Conservation (phyloP, 2,329 filamentous ascomycete genomes). For the Endoconidiophora polonica region DNA sequence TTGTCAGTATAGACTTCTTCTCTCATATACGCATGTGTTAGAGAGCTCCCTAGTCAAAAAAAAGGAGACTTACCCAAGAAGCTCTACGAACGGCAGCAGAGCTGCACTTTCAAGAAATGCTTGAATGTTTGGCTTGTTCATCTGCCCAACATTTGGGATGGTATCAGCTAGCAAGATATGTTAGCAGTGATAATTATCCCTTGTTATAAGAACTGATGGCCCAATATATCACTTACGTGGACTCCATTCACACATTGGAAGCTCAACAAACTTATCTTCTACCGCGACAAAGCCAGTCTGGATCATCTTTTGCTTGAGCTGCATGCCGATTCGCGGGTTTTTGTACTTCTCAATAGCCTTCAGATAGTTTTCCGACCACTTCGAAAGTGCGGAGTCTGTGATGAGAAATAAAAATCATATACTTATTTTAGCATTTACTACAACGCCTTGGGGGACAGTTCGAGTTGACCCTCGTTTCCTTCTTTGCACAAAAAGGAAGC, state of each 20-base stretch:
- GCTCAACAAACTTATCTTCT: conserved; percentile 44
- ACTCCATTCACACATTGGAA: conserved; percentile 56
- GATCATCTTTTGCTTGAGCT: conserved; percentile 40
- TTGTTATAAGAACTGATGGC: background rate
- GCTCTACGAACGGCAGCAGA: background rate
- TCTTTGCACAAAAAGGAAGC: background rate
- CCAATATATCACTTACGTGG: conserved; percentile 30
- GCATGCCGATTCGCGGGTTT: conserved; percentile 46
- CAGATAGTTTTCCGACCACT: conserved; percentile 52
- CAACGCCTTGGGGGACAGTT: no score
- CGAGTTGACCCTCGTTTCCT: no score
- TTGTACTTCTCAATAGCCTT: conserved; percentile 45
- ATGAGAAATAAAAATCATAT: background rate
- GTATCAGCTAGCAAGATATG: background rate
- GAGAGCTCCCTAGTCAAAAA: conserved; percentile 12
- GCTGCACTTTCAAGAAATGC: conserved; percentile 1
- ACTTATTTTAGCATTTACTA: background rate
- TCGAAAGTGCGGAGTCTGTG: conserved; percentile 43
- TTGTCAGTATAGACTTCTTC: background rate
- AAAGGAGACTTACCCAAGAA: no score
- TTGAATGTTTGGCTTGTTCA: conserved; percentile 36
- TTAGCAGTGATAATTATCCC: background rate
- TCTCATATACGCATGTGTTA: conserved; percentile 22
- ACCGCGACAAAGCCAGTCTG: conserved; percentile 52
- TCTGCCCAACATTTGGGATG: conserved; percentile 21